Percentiles rank a stretch among this genome's conserved stretches.
Conservation (phyloP, 176 grass and related monocot genomes). For the Avena insularis region DNA sequence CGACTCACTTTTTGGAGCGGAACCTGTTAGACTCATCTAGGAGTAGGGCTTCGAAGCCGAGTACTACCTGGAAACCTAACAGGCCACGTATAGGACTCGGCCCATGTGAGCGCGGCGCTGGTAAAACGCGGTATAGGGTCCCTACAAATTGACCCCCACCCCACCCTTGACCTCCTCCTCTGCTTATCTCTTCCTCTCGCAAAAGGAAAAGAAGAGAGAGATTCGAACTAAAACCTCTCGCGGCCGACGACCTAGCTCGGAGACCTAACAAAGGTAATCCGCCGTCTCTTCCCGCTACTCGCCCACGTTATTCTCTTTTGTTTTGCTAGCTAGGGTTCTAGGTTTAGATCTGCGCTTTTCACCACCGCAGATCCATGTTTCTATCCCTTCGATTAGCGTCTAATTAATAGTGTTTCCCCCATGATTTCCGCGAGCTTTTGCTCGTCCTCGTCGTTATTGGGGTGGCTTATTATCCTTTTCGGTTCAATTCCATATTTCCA, state of each 20-base stretch:
- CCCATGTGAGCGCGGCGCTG: neutral
- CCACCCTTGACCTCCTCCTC: neutral
- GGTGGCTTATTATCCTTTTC: neutral
- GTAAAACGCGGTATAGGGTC: neutral
- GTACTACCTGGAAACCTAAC: no score
- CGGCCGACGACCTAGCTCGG: conserved; percentile 13
- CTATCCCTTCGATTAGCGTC: neutral
- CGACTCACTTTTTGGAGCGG: no score
- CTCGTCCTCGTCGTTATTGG: neutral
- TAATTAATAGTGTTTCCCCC: neutral
- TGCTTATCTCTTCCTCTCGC: conserved; percentile 15
- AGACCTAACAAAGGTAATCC: conserved; percentile 19
- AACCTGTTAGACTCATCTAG: no score
- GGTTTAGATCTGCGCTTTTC: conserved; percentile 14
- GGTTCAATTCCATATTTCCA: neutral
- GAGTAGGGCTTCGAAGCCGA: no score
- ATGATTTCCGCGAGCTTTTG: neutral
- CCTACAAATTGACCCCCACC: conserved; percentile 17
- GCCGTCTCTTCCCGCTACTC: neutral
- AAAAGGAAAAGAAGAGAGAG: neutral
- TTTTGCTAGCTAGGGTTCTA: neutral
- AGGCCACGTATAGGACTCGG: neutral
- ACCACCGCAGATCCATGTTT: neutral
- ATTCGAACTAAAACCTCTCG: conserved; percentile 30
- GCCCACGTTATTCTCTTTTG: neutral